A percentile compares a stretch with the other conserved stretches of the same genome.
Evolutionary conservation across 2,329 filamentous ascomycete genomes (phyloP).

Genomic region (Eurotiales sp.): DNA sequence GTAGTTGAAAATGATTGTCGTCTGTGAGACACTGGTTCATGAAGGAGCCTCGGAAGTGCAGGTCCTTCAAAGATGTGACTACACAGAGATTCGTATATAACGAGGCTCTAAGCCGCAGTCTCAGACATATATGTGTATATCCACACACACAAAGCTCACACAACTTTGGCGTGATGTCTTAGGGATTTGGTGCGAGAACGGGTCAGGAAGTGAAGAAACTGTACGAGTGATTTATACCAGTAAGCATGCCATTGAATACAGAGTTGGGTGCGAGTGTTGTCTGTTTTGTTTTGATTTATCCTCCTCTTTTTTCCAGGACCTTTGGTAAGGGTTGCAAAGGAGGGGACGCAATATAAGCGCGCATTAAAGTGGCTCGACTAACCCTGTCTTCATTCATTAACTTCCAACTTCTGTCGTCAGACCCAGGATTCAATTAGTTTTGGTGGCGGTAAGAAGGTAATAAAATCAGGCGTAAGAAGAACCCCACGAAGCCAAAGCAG

Average conservation of each 20-base stretch:
- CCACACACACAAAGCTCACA: not conserved
- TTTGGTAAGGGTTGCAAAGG: not conserved
- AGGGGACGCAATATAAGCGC: not conserved
- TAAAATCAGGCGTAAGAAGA: not conserved
- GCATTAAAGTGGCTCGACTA: constrained; percentile 1
- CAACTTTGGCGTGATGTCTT: not conserved
- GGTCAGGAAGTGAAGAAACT: not conserved
- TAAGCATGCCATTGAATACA: constrained; percentile 2
- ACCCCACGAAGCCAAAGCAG: not conserved
- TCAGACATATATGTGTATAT: no score
- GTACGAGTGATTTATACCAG: not conserved
- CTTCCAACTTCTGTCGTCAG: not conserved
- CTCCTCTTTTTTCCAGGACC: not conserved
- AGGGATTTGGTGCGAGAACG: not conserved
- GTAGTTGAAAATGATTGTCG: not conserved
- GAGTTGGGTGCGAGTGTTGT: no score
- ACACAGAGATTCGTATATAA: not conserved
- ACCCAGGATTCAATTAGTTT: not conserved
- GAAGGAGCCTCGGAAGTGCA: not conserved
- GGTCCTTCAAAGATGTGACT: not conserved
- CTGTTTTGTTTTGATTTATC: not conserved
- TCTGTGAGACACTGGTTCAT: not conserved
- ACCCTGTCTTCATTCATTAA: constrained; percentile 3
- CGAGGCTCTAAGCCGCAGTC: not conserved
- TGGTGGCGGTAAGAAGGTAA: not conserved